Percentiles rank a stretch among this genome's conserved stretches.
Evolutionary conservation across 2,329 filamentous ascomycete genomes (phyloP).

Genomic region (Pseudogymnoascus sp.): DNA sequence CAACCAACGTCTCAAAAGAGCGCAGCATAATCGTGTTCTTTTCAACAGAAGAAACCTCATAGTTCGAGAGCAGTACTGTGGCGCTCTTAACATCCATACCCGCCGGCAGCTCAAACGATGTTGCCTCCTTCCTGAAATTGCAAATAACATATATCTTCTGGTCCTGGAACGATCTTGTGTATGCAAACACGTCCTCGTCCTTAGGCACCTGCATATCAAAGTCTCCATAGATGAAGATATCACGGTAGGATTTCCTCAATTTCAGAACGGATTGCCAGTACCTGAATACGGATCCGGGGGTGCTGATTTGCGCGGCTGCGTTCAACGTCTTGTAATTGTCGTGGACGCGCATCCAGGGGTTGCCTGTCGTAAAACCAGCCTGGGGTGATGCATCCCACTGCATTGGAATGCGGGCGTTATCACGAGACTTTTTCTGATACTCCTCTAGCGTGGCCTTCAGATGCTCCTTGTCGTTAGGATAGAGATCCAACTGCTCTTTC

Average conservation of each 20-base stretch:
- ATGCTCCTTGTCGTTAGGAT: neutral
- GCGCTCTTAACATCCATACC: too few species aligned
- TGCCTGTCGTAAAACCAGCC: neutral
- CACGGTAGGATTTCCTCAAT: conserved; percentile 41
- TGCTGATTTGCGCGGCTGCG: conserved; percentile 42
- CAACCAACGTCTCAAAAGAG: too few species aligned
- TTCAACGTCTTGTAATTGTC: conserved; percentile 41
- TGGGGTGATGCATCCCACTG: conserved; percentile 9
- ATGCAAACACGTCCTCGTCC: too few species aligned
- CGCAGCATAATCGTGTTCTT: too few species aligned
- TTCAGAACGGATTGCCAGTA: conserved; percentile 27
- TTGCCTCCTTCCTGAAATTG: too few species aligned
- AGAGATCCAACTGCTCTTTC: conserved; percentile 13
- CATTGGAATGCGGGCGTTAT: conserved; percentile 10
- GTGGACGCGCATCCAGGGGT: conserved; percentile 12
- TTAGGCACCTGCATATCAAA: neutral
- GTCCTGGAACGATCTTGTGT: too few species aligned
- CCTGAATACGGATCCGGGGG: conserved; percentile 22
- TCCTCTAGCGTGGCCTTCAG: neutral
- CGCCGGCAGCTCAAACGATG: too few species aligned
- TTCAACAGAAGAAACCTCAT: too few species aligned
- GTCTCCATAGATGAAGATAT: conserved; percentile 53
- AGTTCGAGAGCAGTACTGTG: too few species aligned
- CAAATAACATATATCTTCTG: too few species aligned
- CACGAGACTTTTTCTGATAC: neutral